These are phyloP conservation scores for Crithidia mellificae DNA, from an alignment of 208 protist genomes.

Conservation along the genomic window DNA sequence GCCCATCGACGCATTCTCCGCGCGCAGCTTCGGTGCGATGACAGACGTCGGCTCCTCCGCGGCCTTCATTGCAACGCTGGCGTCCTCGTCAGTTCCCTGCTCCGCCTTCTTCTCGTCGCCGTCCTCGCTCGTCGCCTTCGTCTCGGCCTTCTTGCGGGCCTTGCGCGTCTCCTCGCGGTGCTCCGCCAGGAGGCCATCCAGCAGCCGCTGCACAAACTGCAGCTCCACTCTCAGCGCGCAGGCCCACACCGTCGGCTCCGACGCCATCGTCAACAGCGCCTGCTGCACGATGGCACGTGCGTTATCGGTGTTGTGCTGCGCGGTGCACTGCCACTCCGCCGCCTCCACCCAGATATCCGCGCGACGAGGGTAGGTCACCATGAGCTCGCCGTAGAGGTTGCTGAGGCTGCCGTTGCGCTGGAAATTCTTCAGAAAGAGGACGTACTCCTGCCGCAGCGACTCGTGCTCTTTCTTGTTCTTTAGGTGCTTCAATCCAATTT, in stretches of 20 bases:
- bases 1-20: conserved; percentile 63
- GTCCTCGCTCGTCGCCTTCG: background rate
- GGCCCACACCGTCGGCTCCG: conserved; percentile 63
- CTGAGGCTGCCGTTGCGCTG: conserved; percentile 59
- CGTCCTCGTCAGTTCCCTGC: background rate
- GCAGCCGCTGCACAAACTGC: conserved; percentile 57
- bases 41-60: conserved; percentile 19
- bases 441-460: conserved; percentile 55
- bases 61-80: background rate
- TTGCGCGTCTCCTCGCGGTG: conserved; percentile 36
- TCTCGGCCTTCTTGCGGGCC: conserved; percentile 17
- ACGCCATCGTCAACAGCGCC: conserved; percentile 65
- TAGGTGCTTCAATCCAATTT: conserved; percentile 78
- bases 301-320: conserved; percentile 70
- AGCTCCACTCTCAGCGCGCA: conserved; percentile 75
- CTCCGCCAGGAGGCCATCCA: conserved; percentile 48
- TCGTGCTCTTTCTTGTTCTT: conserved; percentile 56
- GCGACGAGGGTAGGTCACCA: conserved; percentile 70
- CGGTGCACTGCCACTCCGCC: conserved; percentile 63
- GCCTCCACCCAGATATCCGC: conserved; percentile 80
- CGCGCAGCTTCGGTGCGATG: conserved; percentile 45
- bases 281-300: conserved; percentile 79
- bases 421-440: conserved; percentile 66
- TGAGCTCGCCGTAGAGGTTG: conserved; percentile 73
- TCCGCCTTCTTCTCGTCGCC: background rate